Evolutionary conservation across 495 filamentous ascomycete genomes (phyloP).

Genomic region (Annulohypoxylon nitens): DNA sequence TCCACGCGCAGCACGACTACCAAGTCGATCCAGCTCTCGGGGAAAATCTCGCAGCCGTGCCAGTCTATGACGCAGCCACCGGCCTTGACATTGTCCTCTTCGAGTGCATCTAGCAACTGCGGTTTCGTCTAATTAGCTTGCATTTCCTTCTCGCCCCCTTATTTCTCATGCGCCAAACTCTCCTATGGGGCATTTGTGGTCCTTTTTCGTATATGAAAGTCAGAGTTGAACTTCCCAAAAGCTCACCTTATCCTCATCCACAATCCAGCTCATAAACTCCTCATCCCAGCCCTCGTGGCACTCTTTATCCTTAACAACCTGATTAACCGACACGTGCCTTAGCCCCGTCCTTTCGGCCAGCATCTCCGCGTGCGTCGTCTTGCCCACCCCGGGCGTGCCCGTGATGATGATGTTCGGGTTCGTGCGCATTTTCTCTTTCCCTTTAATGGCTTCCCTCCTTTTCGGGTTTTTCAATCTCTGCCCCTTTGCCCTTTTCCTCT

Average conservation of each 20-base stretch:
- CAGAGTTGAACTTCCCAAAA: conserved; percentile 27
- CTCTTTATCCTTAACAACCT: conserved; percentile 84
- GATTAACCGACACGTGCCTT: conserved; percentile 88
- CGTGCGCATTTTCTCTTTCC: conserved; percentile 64
- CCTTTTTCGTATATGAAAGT: conserved; percentile 3
- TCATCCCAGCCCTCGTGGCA: conserved; percentile 90
- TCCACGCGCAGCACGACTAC: conserved; percentile 91
- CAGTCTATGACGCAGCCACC: conserved; percentile 97
- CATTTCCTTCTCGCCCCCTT: neutral
- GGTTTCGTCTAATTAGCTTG: conserved; percentile 12
- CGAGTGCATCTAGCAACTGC: conserved; percentile 89
- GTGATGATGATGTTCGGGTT: conserved; percentile 94
- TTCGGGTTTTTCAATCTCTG: too few species aligned
- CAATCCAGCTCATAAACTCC: conserved; percentile 87
- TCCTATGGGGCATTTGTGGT: conserved; percentile 45
- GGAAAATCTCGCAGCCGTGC: conserved; percentile 98
- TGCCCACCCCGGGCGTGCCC: conserved; percentile 95
- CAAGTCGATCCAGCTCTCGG: conserved; percentile 92
- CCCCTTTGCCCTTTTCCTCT: neutral
- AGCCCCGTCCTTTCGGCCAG: conserved; percentile 74
- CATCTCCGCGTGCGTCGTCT: conserved; percentile 87
- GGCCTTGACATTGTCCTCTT: conserved; percentile 76
- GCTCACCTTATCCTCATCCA: conserved; percentile 94
- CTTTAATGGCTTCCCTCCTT: conserved; percentile 21
- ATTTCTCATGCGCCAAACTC: neutral